Evolutionary conservation across 108 stramenopile genomes (phyloP).

Genomic region (Aurantiochytrium sp.): DNA sequence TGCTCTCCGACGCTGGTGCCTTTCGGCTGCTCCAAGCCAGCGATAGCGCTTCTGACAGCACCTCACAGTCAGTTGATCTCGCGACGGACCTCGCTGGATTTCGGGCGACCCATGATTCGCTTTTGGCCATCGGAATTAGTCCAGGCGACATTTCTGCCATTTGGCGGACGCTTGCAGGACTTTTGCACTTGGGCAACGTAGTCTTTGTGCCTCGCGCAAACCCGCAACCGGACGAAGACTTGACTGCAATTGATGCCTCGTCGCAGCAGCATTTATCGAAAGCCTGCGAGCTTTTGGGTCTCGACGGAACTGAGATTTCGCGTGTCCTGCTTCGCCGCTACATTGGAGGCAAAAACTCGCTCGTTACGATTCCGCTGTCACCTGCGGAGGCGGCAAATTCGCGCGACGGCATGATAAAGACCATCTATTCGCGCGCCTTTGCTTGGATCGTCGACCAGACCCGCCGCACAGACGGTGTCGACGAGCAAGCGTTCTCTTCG

Average conservation of each 20-base stretch:
- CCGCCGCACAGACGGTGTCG: background rate
- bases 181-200: constrained; percentile 20
- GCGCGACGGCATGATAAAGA: constrained; percentile 37
- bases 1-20: background rate
- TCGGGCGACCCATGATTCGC: background rate
- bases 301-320: background rate
- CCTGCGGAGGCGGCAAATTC: constrained; percentile 40
- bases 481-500: background rate
- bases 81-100: background rate
- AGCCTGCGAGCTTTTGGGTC: background rate
- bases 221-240: background rate
- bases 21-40: background rate
- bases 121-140: background rate
- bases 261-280: background rate
- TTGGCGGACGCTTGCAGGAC: background rate
- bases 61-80: no score
- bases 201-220: background rate
- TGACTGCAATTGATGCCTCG: background rate
- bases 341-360: constrained; percentile 24
- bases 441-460: constrained; percentile 19
- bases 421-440: constrained; percentile 23
- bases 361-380: constrained; percentile 34
- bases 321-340: background rate
- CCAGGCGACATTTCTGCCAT: background rate
- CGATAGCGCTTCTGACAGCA: no score